Base-by-base conservation (phyloP, 140 eudicot species). In the Artemisia princeps region DNA sequence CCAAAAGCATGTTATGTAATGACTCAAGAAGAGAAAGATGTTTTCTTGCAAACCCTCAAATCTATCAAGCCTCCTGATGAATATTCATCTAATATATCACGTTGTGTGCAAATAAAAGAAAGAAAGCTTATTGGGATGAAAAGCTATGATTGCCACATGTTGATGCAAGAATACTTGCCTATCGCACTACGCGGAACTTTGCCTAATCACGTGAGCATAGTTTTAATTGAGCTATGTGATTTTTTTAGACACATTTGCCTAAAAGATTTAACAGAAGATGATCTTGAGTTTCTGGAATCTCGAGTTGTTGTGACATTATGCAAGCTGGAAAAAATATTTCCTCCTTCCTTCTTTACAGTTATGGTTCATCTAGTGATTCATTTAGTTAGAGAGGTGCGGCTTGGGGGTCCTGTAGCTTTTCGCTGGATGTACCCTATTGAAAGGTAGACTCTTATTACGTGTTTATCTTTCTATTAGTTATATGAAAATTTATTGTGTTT, bases 381-480 rank as follows among this genome's bases (percentile, higher is more conserved):
- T 23, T 28, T 62, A 40, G 68, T 62, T 2, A 62, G 30, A 19
- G 68, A 62, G 55, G 68, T 62, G 8, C 9, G 50, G 8, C 45
- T 65, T 50, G 46, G 46, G 12, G 70, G 70, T 20, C 70, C 60
- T 4, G 45, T 49, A 3, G 23, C 42, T 24, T 65, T 16, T 9
- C 59, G 60, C 4, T 65, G 70, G 70, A 65, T 65, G 70, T 65
- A 65, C 45, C 59, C 70, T 48, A 65, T 49, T 22, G 70, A 65
- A 51, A 65, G 70, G 70, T 49, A 49, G 4, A 13, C 0, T 0
- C 5, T 26, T 26, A 26, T 24, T 24, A 24, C 28, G 0, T 24
- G 28, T 24, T 61, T 1, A 14, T 24, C 26, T 12, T 15, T 10
- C 2, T 2, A 1, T 24, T 26, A 24, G 10, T 53, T 53, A 3